Base-by-base conservation (phyloP, 2,329 filamentous ascomycete species). In the Allantophomopsis cytisporea region DNA sequence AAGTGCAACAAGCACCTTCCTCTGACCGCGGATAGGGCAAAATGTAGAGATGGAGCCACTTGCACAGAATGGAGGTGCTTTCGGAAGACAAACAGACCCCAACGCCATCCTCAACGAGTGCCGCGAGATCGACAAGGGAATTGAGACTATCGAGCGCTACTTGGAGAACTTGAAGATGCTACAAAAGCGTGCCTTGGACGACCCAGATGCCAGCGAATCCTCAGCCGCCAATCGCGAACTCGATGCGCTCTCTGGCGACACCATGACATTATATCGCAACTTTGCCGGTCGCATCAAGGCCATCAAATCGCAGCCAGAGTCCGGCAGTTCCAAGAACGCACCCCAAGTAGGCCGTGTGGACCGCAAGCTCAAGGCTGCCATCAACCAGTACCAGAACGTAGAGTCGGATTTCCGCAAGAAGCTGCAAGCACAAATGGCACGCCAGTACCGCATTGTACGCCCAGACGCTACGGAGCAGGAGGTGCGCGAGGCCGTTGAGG, bases 381-480 rank as follows among this genome's bases (percentile, higher is more conserved):
- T 94, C 58, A 75, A 83, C 50, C 66, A 76, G 45, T 95, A 88
- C 66, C 85, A 91, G 61, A 71, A 76, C 47, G 69, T 85, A 40
- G 88, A 96, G 60, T 75, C 75, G 1, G 71, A 79, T 16, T 94
- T 88, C 69, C 76, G 82, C 55, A 82, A 83, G 60, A 79, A 81
- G 49, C 76, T 85, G 23, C 73, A 84, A 57, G 82, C 86, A 37
- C 85, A 93, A 60, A 83, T 93, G 64, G 82, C 79, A 48, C 76
- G 91, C 40, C 87, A 95, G 58, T 94, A 93, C 62, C 75, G 83
- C 43, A 95, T 96, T 56, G 88, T 91, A 40, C 74, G 78, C 47
- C 84, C 87, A 16, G 79, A 94, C 42, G 85, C 85, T 3, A 73
- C 75, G 20, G 83, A 91, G 39, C 66, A 71, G 34, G 87, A 96